A percentile compares a stretch with the other conserved stretches of the same genome.
These are phyloP conservation scores for Mucor sp. DNA, from an alignment of 371 early-diverging fungal genomes.

Conservation along the genomic window DNA sequence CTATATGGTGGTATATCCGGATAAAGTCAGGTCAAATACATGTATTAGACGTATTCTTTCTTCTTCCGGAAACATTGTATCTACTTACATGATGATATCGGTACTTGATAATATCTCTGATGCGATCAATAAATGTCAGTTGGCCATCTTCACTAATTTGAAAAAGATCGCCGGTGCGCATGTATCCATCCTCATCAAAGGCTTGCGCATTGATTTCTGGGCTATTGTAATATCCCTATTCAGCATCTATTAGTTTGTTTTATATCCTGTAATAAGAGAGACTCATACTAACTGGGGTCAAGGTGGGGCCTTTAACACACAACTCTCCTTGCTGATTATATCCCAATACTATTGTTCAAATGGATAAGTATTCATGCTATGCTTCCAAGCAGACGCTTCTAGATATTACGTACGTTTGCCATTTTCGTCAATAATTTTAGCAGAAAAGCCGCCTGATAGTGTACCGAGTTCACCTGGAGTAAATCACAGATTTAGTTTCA, in stretches of 20 bases:
- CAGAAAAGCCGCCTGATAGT: conserved; percentile 65
- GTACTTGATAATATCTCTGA: conserved; percentile 71
- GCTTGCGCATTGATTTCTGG: conserved; percentile 55
- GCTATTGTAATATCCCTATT: conserved; percentile 59
- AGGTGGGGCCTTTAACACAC: conserved; percentile 78
- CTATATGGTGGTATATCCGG: neutral
- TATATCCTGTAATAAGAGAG: neutral
- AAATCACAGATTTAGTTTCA: neutral
- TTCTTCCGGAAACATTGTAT: too few relatives aligned
- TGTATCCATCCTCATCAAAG: conserved; percentile 65
- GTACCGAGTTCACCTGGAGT: neutral
- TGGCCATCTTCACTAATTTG: conserved; percentile 51
- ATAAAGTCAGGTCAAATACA: neutral
- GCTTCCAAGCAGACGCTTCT: neutral
- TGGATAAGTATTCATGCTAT: neutral
- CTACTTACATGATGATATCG: conserved; percentile 14
- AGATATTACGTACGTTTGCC: conserved; percentile 40
- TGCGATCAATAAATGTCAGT: conserved; percentile 59
- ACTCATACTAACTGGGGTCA: conserved; percentile 53
- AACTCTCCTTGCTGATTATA: conserved; percentile 67
- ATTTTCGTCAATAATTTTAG: conserved; percentile 67
- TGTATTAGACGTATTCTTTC: neutral
- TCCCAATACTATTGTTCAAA: neutral
- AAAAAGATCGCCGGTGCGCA: conserved; percentile 80
- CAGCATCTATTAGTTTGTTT: neutral